These are phyloP conservation scores for Schwanniomyces yamadae DNA, from an alignment of 805 yeast species.

Conservation along the genomic window DNA sequence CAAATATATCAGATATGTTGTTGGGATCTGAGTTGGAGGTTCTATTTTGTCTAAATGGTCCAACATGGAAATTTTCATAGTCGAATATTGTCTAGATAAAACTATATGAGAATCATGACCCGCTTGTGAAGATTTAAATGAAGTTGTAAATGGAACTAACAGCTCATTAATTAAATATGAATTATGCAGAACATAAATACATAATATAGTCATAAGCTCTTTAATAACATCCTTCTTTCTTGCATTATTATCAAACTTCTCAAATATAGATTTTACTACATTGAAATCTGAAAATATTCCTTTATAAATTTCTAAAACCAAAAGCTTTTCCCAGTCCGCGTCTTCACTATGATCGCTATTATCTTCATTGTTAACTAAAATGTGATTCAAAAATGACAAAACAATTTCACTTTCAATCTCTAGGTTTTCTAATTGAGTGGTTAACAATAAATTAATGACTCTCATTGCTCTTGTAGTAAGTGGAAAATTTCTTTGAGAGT, in stretches of 20 bases:
- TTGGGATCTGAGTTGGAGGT: conserved; percentile 63
- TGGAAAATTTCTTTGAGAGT: conserved; percentile 59
- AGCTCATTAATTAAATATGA: conserved; percentile 17
- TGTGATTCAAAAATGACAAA: conserved; percentile 69
- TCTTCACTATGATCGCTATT: conserved; percentile 30
- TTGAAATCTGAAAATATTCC: conserved; percentile 57
- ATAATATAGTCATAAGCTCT: conserved; percentile 46
- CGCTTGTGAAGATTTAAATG: conserved; percentile 10
- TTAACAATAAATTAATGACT: conserved; percentile 59
- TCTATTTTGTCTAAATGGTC: conserved; percentile 81
- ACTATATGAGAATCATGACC: conserved; percentile 11
- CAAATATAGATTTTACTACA: conserved; percentile 51
- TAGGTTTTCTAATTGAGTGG: conserved; percentile 55
- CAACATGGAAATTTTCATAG: conserved; percentile 54
- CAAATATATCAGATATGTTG: conserved; percentile 57
- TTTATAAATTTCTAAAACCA: conserved; percentile 72
- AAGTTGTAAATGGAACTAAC: conserved; percentile 15
- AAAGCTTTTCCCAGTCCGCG: conserved; percentile 64
- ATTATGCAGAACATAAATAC: conserved; percentile 20
- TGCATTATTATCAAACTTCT: conserved; percentile 55
- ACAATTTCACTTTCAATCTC: conserved; percentile 82
- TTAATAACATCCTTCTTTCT: conserved; percentile 60
- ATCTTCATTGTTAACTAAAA: conserved; percentile 56
- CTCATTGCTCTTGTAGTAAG: conserved; percentile 74
- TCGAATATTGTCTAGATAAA: conserved; percentile 44